Evolutionary conservation across 768 basidiomycete genomes (phyloP), one percentile per base, ranked within the genome.

Genomic region (Boletus tomentosulus): DNA sequence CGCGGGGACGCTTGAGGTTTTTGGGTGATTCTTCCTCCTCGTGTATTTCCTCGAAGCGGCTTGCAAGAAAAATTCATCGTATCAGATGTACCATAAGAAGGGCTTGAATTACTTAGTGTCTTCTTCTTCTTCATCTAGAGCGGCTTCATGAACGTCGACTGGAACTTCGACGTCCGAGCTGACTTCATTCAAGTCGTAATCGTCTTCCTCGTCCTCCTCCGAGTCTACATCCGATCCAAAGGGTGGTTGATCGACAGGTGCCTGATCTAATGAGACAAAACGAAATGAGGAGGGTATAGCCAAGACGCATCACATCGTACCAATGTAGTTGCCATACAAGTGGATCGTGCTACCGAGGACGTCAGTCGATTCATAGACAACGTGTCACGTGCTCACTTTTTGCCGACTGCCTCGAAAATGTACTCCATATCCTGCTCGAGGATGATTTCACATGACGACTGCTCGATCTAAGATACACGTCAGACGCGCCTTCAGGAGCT

Each of bases 121-220:
- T 13, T 70, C 70, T 6, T 71, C 72, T 27, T 70, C 72, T 16
- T 75, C 79, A 54, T 82, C 83, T 34, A 87, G 57, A 13, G 81
- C 84, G 50, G 82, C 58, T 27, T 85, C 86, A 35, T 78, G 78
- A 1, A 76, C 76, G 58, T 86, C 76, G 62, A 92, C 77, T 63
- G 92, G 78, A 62, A 92, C 76, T 65, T 92, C 89, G 38, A 91
- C 88, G 62, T 93, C 92, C 6, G 86, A 91, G 71, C 85, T 86
- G 50, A 92, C 85, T 53, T 89, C 86, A 37, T 77, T 79, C n/a
- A 89, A 77, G 60, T 84, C 78, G 57, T 79, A 87, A 0, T 59
- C 66, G 1, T 73, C 83, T 47, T 82, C 84, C 41, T 87, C 80
- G 2, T 66, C 66, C 5, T 74, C 74, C 16, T 84, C 84, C 7